Evolutionary conservation across 2,329 filamentous ascomycete species (phyloP).

Genomic region (Penicillium sclerotigenum): DNA sequence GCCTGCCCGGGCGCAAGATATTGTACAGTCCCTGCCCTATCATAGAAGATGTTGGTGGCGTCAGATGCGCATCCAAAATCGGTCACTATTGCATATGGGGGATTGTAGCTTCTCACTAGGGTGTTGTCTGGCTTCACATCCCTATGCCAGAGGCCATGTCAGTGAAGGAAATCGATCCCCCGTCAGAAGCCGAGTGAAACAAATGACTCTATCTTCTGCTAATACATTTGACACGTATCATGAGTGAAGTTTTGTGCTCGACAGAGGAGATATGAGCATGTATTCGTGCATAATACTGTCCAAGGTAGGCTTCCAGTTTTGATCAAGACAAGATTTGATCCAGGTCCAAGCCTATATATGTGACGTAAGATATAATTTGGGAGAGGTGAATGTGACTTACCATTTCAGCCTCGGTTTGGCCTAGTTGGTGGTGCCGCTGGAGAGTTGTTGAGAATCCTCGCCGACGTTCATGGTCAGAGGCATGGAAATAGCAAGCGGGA

Average conservation of each 20-base stretch:
- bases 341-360: background rate
- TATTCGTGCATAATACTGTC: background rate
- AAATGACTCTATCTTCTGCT: background rate
- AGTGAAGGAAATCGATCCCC: slow-evolving; percentile 1
- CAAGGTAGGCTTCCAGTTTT: background rate
- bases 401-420: background rate
- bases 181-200: background rate
- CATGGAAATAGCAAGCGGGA: too few relatives aligned
- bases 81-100: slow-evolving; percentile 6
- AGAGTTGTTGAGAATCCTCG: background rate
- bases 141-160: background rate
- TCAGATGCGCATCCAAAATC: slow-evolving; percentile 2
- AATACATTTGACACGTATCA: background rate
- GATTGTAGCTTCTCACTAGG: slow-evolving; percentile 3
- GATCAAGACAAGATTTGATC: background rate
- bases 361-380: background rate
- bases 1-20: slow-evolving; percentile 3
- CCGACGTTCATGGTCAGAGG: background rate
- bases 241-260: background rate
- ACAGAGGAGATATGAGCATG: background rate
- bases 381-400: background rate
- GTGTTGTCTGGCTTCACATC: slow-evolving; percentile 8
- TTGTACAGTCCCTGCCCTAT: background rate
- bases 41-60: background rate
- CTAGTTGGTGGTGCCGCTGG: background rate